Evolutionary conservation across 345 rosid species (phyloP).

Genomic region (Kernera saxatilis): DNA sequence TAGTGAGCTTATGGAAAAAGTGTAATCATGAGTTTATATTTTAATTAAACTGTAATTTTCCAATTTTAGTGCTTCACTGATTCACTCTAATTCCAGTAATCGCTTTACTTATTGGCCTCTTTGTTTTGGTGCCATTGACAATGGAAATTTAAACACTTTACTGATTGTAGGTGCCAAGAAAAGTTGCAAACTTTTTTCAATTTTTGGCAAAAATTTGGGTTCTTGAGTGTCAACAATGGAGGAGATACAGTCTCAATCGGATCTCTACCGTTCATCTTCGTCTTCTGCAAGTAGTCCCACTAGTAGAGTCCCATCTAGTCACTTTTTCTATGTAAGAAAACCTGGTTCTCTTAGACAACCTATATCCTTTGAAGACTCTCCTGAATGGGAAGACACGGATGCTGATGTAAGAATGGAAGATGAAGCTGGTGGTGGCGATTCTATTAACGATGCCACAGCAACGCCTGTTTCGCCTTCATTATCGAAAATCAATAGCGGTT

Average conservation of each 20-base stretch:
- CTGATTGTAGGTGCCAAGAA: conserved; percentile 5
- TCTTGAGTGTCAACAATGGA: conserved; percentile 50
- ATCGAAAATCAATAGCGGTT: conserved; percentile 80
- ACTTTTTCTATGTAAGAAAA: conserved; percentile 89
- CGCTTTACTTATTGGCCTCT: neutral
- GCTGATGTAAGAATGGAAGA: conserved; percentile 64
- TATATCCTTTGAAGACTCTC: conserved; percentile 97
- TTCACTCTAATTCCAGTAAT: neutral
- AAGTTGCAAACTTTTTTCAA: neutral
- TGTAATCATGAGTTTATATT: neutral
- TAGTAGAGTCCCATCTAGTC: conserved; percentile 91
- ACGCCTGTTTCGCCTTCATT: conserved; percentile 82
- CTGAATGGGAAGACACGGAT: conserved; percentile 98
- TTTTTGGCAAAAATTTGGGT: conserved; percentile 11
- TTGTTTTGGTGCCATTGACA: neutral
- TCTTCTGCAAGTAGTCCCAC: conserved; percentile 98
- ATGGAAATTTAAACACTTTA: neutral
- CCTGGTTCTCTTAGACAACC: conserved; percentile 91
- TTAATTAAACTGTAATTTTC: neutral
- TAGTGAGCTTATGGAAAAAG: conserved; percentile 18
- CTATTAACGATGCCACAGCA: conserved; percentile 51
- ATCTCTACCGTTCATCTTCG: conserved; percentile 90
- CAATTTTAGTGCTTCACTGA: neutral
- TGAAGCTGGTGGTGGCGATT: conserved; percentile 46
- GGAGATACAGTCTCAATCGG: conserved; percentile 95